Evolutionary conservation across 257 asterid genomes (phyloP).

Genomic region (Thymus quinquecostatus): DNA sequence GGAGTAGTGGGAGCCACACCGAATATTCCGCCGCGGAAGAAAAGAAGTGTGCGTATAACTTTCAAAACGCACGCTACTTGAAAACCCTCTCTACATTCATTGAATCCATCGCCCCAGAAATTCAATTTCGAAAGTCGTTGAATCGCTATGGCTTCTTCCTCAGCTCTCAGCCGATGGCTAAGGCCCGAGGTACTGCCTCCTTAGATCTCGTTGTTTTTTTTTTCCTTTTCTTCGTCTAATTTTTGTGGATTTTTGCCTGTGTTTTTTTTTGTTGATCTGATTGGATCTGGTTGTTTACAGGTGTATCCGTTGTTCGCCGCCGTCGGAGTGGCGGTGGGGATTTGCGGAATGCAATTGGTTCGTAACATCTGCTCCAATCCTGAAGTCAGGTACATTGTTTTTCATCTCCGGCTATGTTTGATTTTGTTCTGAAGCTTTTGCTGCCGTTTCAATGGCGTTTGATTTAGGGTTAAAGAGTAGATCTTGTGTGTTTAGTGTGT

Average conservation of each 20-base stretch:
- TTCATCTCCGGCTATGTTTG: background rate
- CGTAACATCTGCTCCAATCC: conserved; percentile 79
- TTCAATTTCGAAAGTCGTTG: background rate
- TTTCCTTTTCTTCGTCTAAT: background rate
- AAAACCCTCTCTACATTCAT: conserved; percentile 5
- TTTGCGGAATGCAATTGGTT: conserved; percentile 86
- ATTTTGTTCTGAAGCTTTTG: background rate
- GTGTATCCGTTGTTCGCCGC: conserved; percentile 88
- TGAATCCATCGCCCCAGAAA: background rate
- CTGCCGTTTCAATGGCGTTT: background rate
- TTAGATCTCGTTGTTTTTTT: conserved; percentile 32
- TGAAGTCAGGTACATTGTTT: conserved; percentile 76
- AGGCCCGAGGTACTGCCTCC: conserved; percentile 72
- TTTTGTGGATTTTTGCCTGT: background rate
- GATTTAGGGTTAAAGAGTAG: conserved; percentile 4
- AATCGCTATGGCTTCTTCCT: conserved; percentile 60
- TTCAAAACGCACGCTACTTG: conserved; percentile 9
- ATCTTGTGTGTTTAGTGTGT: conserved; percentile 18
- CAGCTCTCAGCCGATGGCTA: conserved; percentile 74
- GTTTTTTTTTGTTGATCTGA: background rate
- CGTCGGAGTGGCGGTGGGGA: conserved; percentile 85
- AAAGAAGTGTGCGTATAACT: background rate
- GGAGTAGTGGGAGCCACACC: background rate
- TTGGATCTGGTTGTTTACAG: conserved; percentile 51
- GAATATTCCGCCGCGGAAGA: conserved; percentile 30